These are phyloP conservation scores for Botryotinia calthae DNA, from an alignment of 2,329 filamentous ascomycete species.

Conservation along the genomic window DNA sequence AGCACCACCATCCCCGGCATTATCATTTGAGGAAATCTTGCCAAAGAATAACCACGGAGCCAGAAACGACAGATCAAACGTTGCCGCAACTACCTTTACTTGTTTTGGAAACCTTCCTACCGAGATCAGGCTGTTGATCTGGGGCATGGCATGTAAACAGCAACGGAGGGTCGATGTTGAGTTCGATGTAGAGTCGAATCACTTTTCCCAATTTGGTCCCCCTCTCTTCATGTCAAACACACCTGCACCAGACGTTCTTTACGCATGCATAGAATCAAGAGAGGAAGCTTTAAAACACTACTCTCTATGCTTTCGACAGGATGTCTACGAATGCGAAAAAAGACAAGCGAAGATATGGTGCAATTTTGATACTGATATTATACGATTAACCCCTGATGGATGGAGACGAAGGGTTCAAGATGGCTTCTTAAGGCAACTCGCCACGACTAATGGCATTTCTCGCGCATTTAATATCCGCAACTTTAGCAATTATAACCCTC, in stretches of 20 bases:
- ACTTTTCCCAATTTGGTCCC: not conserved
- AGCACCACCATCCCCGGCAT: conserved; percentile 6
- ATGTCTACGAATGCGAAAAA: not conserved
- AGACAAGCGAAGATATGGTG: not conserved
- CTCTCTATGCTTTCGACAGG: conserved; percentile 1
- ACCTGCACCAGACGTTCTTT: conserved; percentile 5
- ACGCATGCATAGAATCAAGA: conserved; percentile 10
- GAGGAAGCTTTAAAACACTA: conserved; percentile 12
- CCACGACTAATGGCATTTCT: not conserved
- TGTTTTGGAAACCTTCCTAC: conserved; percentile 3
- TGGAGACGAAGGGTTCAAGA: not conserved
- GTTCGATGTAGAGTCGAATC: not conserved
- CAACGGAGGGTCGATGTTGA: conserved; percentile 8
- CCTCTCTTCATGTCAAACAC: not conserved
- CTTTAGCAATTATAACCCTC: not conserved
- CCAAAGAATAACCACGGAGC: not conserved
- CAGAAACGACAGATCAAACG: not conserved
- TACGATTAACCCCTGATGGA: not conserved
- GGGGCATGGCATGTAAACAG: conserved; percentile 8
- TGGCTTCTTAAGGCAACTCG: conserved; percentile 1
- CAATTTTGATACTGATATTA: conserved; percentile 6
- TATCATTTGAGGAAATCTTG: conserved; percentile 14
- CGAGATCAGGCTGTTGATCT: conserved; percentile 14
- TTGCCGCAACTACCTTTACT: conserved; percentile 1
- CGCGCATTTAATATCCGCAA: conserved; percentile 12